phyloP scores from a whole-genome alignment of 768 basidiomycete species.

The Boletellus ananas region DNA sequence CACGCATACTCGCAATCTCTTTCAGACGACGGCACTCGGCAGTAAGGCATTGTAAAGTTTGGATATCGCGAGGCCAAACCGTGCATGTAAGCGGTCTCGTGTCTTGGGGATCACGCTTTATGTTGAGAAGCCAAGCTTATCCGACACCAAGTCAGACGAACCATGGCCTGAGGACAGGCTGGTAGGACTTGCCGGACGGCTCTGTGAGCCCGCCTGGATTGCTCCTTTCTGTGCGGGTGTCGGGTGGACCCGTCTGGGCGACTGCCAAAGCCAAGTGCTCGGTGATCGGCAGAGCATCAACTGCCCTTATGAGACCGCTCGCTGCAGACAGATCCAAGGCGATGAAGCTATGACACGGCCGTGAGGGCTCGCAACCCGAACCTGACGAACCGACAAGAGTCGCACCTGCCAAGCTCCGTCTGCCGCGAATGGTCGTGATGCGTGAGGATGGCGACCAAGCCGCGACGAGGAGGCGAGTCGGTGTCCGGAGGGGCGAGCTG shows the following conservation, averaged over 20 bases:
- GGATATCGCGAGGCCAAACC: conserved; percentile 41
- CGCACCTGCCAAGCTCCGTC: conserved; percentile 53
- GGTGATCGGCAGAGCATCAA: conserved; percentile 46
- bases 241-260: conserved; percentile 48
- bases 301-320: background rate
- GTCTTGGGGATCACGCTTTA: conserved; percentile 41
- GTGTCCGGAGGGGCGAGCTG: conserved; percentile 15
- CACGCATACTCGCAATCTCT: conserved; percentile 42
- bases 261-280: conserved; percentile 51
- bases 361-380: conserved; percentile 2
- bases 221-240: conserved; percentile 27
- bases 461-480: conserved; percentile 1
- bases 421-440: conserved; percentile 42
- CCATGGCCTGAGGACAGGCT: background rate
- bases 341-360: conserved; percentile 13
- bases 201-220: conserved; percentile 31
- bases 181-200: conserved; percentile 36
- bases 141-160: conserved; percentile 1
- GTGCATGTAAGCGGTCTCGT: conserved; percentile 41
- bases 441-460: conserved; percentile 44
- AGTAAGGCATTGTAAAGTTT: conserved; percentile 43
- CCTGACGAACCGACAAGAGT: background rate
- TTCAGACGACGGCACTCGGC: conserved; percentile 57
- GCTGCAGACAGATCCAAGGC: conserved; percentile 7
- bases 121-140: conserved; percentile 52